A percentile compares a stretch with the other conserved stretches of the same genome.
These are phyloP conservation scores for Chalciporus chontae DNA, from an alignment of 768 basidiomycete species.

Conservation along the genomic window DNA sequence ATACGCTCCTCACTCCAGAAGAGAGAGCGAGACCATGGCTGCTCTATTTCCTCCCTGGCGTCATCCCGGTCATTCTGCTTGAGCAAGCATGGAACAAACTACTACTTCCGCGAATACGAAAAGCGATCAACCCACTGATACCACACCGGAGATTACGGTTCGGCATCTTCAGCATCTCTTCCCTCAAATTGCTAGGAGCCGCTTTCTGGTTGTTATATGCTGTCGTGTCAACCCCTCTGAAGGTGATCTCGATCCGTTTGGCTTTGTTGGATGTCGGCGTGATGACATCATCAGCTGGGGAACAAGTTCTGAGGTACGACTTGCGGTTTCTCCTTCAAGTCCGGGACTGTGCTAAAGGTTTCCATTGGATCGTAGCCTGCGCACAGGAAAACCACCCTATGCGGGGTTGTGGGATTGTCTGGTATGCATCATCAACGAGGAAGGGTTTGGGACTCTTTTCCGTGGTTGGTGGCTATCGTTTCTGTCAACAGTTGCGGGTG, in stretches of 20 bases:
- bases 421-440: neutral
- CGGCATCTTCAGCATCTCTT: conserved; percentile 39
- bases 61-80: conserved; percentile 37
- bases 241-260: conserved; percentile 3
- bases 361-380: neutral
- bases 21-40: conserved; percentile 72
- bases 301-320: neutral
- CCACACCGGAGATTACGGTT: neutral
- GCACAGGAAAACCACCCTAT: neutral
- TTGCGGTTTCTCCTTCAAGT: neutral
- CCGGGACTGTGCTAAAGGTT: neutral
- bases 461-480: neutral
- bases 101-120: conserved; percentile 40
- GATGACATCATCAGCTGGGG: conserved; percentile 54
- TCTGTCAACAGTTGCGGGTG: no score
- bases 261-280: neutral
- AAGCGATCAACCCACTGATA: neutral
- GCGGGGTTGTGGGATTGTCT: neutral
- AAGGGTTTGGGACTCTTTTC: neutral
- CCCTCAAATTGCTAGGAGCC: conserved; percentile 34
- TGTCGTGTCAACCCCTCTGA: neutral
- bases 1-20: conserved; percentile 67
- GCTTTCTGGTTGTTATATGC: conserved; percentile 27
- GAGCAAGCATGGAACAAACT: conserved; percentile 38
- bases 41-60: conserved; percentile 67